Evolutionary conservation across 495 filamentous ascomycete species (phyloP).

Genomic region (Delitschia confertaspora): DNA sequence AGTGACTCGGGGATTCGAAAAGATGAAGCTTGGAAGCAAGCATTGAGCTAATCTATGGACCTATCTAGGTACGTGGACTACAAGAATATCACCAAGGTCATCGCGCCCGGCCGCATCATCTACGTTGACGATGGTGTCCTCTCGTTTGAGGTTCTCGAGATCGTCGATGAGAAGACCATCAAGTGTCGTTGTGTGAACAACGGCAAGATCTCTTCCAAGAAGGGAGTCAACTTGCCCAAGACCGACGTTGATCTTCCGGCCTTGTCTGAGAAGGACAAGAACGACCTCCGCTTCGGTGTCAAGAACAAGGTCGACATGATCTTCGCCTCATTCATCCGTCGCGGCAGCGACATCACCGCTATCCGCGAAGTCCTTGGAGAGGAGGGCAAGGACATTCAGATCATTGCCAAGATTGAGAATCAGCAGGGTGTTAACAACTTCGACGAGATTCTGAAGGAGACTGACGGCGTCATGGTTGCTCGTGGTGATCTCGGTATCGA

Average conservation of each 20-base stretch:
- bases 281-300: constrained; percentile 86
- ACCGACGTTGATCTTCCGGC: constrained; percentile 97
- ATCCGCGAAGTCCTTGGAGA: constrained; percentile 88
- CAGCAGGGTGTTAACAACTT: constrained; percentile 99
- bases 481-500: constrained; percentile 98
- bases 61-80: constrained; percentile 85
- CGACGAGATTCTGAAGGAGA: constrained; percentile 89
- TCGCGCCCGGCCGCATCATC: constrained; percentile 83
- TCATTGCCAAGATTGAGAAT: constrained; percentile 99
- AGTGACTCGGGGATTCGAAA: constrained; percentile 29
- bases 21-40: not conserved
- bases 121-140: constrained; percentile 98
- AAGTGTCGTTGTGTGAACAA: constrained; percentile 83
- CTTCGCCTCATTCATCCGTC: constrained; percentile 96
- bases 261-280: constrained; percentile 96
- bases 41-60: not conserved
- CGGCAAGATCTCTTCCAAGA: constrained; percentile 93
- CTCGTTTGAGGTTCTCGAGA: constrained; percentile 82
- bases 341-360: constrained; percentile 77
- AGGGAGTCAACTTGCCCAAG: constrained; percentile 97
- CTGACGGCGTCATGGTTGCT: constrained; percentile 98
- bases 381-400: constrained; percentile 94
- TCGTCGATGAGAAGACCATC: constrained; percentile 82
- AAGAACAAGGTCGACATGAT: constrained; percentile 99
- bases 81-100: constrained; percentile 99